Conservation (phyloP, 345 rosid genomes). For the Microthlaspi erraticum region DNA sequence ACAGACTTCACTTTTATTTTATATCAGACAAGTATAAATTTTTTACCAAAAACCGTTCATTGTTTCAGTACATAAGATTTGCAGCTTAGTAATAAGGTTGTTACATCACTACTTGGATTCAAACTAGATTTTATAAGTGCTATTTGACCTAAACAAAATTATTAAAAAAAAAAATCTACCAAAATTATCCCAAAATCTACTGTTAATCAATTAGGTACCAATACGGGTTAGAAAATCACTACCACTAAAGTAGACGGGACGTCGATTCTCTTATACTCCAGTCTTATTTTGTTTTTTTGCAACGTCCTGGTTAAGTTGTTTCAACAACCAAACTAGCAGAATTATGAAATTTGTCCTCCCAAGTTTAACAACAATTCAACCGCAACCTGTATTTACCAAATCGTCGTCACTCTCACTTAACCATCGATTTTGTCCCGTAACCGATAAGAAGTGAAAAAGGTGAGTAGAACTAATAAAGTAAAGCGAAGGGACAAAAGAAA, state of each 20-base stretch:
- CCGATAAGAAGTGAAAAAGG: slow-evolving; percentile 24
- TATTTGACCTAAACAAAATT: neutral
- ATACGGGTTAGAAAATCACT: neutral
- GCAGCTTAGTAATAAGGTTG: too few species aligned
- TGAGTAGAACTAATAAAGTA: slow-evolving; percentile 35
- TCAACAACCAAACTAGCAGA: slow-evolving; percentile 29
- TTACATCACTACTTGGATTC: too few species aligned
- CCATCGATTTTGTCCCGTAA: slow-evolving; percentile 22
- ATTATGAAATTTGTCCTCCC: neutral
- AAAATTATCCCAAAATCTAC: neutral
- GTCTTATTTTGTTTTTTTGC: neutral
- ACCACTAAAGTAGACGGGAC: neutral
- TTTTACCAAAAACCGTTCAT: too few species aligned
- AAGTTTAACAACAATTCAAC: slow-evolving; percentile 20
- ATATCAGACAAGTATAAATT: too few species aligned
- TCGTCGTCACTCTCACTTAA: neutral
- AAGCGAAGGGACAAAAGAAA: slow-evolving; percentile 41
- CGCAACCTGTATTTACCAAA: slow-evolving; percentile 7
- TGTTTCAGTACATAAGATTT: too few species aligned
- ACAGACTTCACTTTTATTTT: neutral
- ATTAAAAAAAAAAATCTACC: neutral
- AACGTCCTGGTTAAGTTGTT: slow-evolving; percentile 6
- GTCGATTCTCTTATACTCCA: neutral
- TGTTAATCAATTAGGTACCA: neutral
- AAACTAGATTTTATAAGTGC: too few species aligned